Evolutionary conservation across 352 stramenopile genomes (phyloP).

Genomic region (Phytophthora colocasiae): DNA sequence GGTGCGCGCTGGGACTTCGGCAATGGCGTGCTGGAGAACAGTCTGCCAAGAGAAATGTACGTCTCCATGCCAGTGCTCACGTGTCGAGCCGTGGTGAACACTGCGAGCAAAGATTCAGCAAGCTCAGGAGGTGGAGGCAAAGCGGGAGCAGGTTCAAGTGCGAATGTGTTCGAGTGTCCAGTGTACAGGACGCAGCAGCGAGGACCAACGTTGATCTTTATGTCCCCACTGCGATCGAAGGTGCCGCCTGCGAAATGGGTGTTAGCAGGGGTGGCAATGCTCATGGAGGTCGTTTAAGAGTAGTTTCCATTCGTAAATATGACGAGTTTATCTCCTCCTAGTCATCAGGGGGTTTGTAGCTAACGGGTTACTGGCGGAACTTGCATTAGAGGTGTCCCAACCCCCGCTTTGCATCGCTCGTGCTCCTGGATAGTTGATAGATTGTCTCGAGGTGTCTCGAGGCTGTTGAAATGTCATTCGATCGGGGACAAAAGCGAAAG

Average conservation of each 20-base stretch:
- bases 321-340: constrained; percentile 13
- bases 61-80: constrained; percentile 93
- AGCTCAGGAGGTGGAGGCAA: constrained; percentile 24
- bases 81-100: constrained; percentile 71
- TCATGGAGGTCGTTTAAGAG: constrained; percentile 87
- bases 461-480: constrained; percentile 1
- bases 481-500: constrained; percentile 8
- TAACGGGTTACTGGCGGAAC: constrained; percentile 59
- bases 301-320: constrained; percentile 3
- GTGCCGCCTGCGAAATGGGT: constrained; percentile 90
- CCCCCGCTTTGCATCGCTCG: constrained; percentile 26
- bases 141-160: constrained; percentile 7
- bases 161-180: constrained; percentile 83
- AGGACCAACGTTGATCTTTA: constrained; percentile 91
- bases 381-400: constrained; percentile 54
- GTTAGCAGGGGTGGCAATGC: constrained; percentile 88
- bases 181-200: constrained; percentile 93
- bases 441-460: constrained; percentile 6
- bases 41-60: constrained; percentile 92
- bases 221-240: constrained; percentile 89
- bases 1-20: constrained; percentile 89
- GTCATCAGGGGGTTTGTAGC: constrained; percentile 59
- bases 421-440: constrained; percentile 18
- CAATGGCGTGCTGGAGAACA: constrained; percentile 82
- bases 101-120: constrained; percentile 45